A percentile compares a stretch with the other conserved stretches of the same genome.
phyloP scores from a whole-genome alignment of 495 filamentous ascomycete genomes.

The Lasiosphaeria ovina region DNA sequence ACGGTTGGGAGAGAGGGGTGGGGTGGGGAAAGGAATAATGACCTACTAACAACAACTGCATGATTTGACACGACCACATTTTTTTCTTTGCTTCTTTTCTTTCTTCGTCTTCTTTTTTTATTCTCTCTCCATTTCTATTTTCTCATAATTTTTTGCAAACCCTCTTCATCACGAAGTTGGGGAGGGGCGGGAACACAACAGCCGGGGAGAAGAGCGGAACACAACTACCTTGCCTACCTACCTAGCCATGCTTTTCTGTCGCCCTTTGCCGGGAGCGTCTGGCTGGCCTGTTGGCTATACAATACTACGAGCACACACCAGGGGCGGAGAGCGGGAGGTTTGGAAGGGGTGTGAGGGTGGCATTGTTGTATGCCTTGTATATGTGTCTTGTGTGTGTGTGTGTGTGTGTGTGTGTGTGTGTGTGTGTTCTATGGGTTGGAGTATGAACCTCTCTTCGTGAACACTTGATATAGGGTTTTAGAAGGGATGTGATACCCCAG shows the following conservation, averaged over 20 bases:
- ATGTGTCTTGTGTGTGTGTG: too few relatives aligned
- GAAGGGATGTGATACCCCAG: constrained; percentile 30
- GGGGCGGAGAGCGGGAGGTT: too few relatives aligned
- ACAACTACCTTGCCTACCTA: too few relatives aligned
- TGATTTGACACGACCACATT: constrained; percentile 29
- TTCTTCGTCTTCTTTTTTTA: neutral
- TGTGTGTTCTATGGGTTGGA: constrained; percentile 19
- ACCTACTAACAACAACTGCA: constrained; percentile 24
- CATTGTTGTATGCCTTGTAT: too few relatives aligned
- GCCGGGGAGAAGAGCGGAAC: too few relatives aligned
- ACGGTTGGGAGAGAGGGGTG: neutral
- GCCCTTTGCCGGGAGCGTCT: neutral
- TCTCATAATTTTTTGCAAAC: constrained; percentile 19
- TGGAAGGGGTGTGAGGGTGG: too few relatives aligned
- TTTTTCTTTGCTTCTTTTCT: constrained; percentile 3
- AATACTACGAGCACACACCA: neutral
- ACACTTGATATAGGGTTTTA: constrained; percentile 27
- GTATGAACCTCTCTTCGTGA: constrained; percentile 28
- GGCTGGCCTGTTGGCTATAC: constrained; percentile 12
- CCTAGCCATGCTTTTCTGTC: too few relatives aligned
- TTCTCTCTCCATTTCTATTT: constrained; percentile 13
- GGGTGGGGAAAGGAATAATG: constrained; percentile 1
- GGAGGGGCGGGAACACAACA: too few relatives aligned
- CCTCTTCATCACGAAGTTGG: neutral
- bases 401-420: constrained; percentile 6